A percentile compares a stretch with the other conserved stretches of the same genome.
These are phyloP conservation scores for Melastoma candidum DNA, from an alignment of 441 rosid genomes.

Conservation along the genomic window DNA sequence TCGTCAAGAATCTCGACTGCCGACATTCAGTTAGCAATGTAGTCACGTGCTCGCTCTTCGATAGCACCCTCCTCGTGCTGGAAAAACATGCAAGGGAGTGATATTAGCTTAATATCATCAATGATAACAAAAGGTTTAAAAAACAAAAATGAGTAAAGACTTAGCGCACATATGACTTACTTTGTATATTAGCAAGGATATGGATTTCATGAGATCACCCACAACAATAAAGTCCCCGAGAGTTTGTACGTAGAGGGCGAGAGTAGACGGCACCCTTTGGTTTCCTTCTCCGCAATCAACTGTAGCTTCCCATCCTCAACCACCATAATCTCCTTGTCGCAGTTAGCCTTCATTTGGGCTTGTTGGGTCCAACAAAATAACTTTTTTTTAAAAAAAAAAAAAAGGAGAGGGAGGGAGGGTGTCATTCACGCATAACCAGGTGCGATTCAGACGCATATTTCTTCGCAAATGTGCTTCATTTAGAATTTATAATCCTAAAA, in stretches of 20 bases:
- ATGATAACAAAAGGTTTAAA: too few species aligned
- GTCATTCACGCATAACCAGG: too few species aligned
- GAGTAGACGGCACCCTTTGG: slow-evolving; percentile 88
- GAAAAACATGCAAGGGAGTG: slow-evolving; percentile 3
- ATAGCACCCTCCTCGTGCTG: slow-evolving; percentile 99
- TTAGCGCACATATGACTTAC: slow-evolving; percentile 19
- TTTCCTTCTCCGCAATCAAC: slow-evolving; percentile 89
- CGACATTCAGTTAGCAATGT: slow-evolving; percentile 97
- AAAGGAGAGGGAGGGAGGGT: too few species aligned
- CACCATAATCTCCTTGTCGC: background rate
- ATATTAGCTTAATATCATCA: background rate
- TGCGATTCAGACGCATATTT: too few species aligned
- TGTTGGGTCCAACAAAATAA: too few species aligned
- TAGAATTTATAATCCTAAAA: too few species aligned
- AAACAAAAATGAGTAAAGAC: too few species aligned
- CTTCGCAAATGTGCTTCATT: too few species aligned
- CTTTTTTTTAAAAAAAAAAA: too few species aligned
- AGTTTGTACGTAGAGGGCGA: slow-evolving; percentile 92
- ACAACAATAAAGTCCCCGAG: slow-evolving; percentile 98
- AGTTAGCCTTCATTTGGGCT: too few species aligned
- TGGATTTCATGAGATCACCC: slow-evolving; percentile 97
- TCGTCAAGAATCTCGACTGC: slow-evolving; percentile 98
- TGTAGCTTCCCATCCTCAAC: slow-evolving; percentile 89
- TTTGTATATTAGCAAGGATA: slow-evolving; percentile 88
- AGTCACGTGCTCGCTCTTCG: slow-evolving; percentile 95